Conservation (phyloP, 345 rosid genomes). For the Salix udensis region DNA sequence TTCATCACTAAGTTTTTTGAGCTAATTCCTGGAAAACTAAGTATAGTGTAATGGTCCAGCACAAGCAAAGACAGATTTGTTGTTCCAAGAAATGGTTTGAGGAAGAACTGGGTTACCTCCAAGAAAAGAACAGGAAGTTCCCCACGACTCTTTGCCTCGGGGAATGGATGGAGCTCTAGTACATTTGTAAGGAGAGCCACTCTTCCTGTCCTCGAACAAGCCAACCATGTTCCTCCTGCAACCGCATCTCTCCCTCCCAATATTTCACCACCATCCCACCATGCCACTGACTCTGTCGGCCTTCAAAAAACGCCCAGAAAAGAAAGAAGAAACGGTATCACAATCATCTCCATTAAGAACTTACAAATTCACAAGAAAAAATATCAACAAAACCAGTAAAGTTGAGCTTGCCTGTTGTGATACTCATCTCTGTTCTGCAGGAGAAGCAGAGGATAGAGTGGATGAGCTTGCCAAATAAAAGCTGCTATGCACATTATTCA, state of each 20-base stretch:
- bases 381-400: not conserved
- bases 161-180: constrained; percentile 51
- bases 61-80: no score
- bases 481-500: constrained; percentile 56
- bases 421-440: constrained; percentile 67
- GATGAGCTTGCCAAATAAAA: constrained; percentile 60
- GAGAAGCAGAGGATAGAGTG: constrained; percentile 54
- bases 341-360: not conserved
- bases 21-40: not conserved
- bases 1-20: no score
- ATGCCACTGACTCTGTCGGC: constrained; percentile 52
- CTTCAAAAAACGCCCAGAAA: constrained; percentile 13
- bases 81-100: not conserved
- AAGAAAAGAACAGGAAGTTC: constrained; percentile 64
- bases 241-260: constrained; percentile 56
- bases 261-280: constrained; percentile 57
- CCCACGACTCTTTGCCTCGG: constrained; percentile 55
- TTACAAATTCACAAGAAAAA: not conserved
- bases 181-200: constrained; percentile 66
- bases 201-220: constrained; percentile 53
- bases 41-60: no score
- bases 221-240: constrained; percentile 75
- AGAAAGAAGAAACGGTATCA: not conserved
- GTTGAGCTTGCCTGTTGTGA: constrained; percentile 47
- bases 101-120: constrained; percentile 28